These are phyloP conservation scores for Vitellaria paradoxa DNA, from an alignment of 179 eudicot genomes.

Conservation along the genomic window DNA sequence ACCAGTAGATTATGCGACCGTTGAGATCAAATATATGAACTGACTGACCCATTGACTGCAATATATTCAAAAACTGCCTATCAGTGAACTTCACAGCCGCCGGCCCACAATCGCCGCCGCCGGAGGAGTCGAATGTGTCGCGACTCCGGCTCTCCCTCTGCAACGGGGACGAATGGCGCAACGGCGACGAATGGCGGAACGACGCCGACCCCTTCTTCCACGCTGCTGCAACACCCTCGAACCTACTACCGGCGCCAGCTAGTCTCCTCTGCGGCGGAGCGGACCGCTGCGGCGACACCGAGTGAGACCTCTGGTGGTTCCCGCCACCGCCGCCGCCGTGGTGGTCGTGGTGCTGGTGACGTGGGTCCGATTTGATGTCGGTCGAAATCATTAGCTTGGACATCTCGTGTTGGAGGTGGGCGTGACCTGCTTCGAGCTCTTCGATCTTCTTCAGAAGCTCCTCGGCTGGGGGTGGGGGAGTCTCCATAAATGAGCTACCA, in stretches of 20 bases:
- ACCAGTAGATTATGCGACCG: slow-evolving; percentile 75
- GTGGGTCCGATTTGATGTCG: slow-evolving; percentile 3
- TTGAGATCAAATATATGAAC: slow-evolving; percentile 72
- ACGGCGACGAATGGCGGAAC: slow-evolving; percentile 63
- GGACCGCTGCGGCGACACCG: slow-evolving; percentile 68
- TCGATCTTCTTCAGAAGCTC: slow-evolving; percentile 80
- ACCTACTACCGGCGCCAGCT: neutral
- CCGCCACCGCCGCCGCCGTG: too few species aligned
- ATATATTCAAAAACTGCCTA: slow-evolving; percentile 72
- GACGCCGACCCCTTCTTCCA: slow-evolving; percentile 58
- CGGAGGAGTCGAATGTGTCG: slow-evolving; percentile 15
- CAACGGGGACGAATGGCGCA: slow-evolving; percentile 15
- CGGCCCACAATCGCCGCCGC: slow-evolving; percentile 23
- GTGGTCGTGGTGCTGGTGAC: slow-evolving; percentile 4
- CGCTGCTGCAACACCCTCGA: slow-evolving; percentile 22
- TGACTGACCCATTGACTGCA: slow-evolving; percentile 92
- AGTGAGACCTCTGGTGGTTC: slow-evolving; percentile 51
- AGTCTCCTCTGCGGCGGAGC: neutral
- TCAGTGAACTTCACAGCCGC: slow-evolving; percentile 51
- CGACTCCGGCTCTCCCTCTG: slow-evolving; percentile 60
- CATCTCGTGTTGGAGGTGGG: slow-evolving; percentile 73
- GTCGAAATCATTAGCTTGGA: slow-evolving; percentile 49
- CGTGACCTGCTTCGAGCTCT: slow-evolving; percentile 79
- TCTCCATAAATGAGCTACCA: slow-evolving; percentile 8
- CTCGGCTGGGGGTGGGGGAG: slow-evolving; percentile 45